Percentiles rank a stretch among this genome's conserved stretches.
These are phyloP conservation scores for Thalia dealbata DNA, from an alignment of 176 grass and related monocot genomes.

Conservation along the genomic window DNA sequence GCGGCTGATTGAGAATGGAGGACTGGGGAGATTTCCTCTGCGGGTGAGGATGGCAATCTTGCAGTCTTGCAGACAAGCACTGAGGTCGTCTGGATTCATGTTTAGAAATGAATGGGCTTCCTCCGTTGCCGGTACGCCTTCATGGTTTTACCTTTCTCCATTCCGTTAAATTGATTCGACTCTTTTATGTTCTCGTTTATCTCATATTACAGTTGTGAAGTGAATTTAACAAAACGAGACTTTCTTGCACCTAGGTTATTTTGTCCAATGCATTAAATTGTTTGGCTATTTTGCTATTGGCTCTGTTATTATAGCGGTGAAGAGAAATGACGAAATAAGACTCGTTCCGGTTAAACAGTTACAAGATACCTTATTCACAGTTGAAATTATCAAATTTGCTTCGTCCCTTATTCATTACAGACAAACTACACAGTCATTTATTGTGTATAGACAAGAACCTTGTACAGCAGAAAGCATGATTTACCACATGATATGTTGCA, in stretches of 20 bases:
- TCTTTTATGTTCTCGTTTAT: background rate
- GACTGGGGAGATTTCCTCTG: background rate
- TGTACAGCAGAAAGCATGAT: no score
- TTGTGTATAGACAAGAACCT: no score
- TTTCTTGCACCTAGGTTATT: background rate
- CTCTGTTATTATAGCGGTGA: background rate
- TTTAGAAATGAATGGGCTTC: conserved; percentile 14
- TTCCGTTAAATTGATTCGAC: background rate
- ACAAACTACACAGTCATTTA: no score
- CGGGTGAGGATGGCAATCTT: conserved; percentile 2
- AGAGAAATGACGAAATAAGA: background rate
- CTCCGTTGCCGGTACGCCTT: background rate
- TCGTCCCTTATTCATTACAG: no score
- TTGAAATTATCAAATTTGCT: background rate
- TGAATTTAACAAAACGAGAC: background rate
- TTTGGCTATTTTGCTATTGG: background rate
- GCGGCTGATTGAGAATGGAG: background rate
- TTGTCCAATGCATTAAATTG: background rate
- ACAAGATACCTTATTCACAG: background rate
- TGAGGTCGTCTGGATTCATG: conserved; percentile 10
- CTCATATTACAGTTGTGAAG: background rate
- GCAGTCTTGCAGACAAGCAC: conserved; percentile 1
- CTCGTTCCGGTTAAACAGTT: background rate
- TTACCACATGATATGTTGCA: background rate
- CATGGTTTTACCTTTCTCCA: background rate